Conservation (phyloP, 306 rosid species). For the Lagenaria siceraria region DNA sequence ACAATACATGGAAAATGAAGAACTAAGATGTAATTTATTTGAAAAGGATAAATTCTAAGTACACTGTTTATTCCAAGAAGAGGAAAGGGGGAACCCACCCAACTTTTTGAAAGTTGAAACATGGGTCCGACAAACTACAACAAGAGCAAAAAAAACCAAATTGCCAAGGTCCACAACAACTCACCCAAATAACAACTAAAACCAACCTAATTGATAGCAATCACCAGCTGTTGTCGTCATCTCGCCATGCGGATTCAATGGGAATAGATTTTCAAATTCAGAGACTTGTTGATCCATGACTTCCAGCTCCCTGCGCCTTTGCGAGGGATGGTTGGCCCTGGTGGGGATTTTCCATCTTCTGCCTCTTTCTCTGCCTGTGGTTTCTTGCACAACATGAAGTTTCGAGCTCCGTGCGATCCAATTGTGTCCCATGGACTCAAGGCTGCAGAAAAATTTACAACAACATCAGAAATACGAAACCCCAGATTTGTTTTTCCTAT, state of each 20-base stretch:
- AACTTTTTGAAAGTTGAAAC: background rate
- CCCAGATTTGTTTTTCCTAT: background rate
- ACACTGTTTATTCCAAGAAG: background rate
- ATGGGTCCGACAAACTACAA: background rate
- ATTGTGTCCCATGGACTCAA: slow-evolving; percentile 65
- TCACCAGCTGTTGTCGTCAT: background rate
- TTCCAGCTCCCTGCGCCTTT: slow-evolving; percentile 65
- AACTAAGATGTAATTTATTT: background rate
- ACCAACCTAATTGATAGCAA: background rate
- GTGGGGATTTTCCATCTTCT: slow-evolving; percentile 2
- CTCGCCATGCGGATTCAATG: slow-evolving; percentile 22
- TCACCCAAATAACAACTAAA: background rate
- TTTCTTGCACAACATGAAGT: slow-evolving; percentile 80
- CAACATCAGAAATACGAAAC: background rate
- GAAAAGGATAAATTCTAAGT: background rate
- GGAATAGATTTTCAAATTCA: slow-evolving; percentile 50
- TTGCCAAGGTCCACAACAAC: slow-evolving; percentile 2
- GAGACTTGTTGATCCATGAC: slow-evolving; percentile 81
- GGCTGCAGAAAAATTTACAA: slow-evolving; percentile 34
- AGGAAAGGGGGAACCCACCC: background rate
- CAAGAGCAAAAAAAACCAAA: background rate
- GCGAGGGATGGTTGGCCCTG: slow-evolving; percentile 12
- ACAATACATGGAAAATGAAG: background rate
- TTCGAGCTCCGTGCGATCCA: slow-evolving; percentile 71
- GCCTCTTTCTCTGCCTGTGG: slow-evolving; percentile 31